Evolutionary conservation across 805 yeast genomes (phyloP).

Genomic region (Starmerella floricola): DNA sequence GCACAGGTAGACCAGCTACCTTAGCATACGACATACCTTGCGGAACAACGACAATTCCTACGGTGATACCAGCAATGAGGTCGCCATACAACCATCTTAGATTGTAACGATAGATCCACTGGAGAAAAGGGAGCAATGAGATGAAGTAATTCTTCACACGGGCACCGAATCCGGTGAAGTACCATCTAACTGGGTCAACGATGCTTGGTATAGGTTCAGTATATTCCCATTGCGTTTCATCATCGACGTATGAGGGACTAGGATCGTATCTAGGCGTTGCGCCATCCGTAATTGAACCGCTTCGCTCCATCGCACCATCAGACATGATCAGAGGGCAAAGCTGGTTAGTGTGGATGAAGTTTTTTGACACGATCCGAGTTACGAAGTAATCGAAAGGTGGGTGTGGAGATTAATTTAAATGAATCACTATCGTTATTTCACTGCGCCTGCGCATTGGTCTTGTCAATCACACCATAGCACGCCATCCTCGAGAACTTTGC

Average conservation of each 20-base stretch:
- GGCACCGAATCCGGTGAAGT: constrained; percentile 8
- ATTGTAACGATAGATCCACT: constrained; percentile 83
- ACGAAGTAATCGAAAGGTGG: too few relatives aligned
- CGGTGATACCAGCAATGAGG: constrained; percentile 83
- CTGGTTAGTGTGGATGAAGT: too few relatives aligned
- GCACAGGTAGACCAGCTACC: constrained; percentile 66
- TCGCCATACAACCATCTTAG: constrained; percentile 68
- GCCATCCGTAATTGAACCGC: too few relatives aligned
- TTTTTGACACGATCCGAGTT: too few relatives aligned
- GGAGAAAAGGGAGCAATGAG: constrained; percentile 64
- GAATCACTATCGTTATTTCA: too few relatives aligned
- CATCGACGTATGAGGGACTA: constrained; percentile 2
- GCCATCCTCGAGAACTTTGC: background rate
- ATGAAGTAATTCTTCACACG: constrained; percentile 37
- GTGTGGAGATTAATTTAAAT: too few relatives aligned
- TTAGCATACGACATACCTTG: constrained; percentile 93
- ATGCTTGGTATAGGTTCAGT: constrained; percentile 15
- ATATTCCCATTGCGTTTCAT: constrained; percentile 14
- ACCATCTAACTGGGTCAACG: constrained; percentile 16
- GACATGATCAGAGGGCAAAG: too few relatives aligned
- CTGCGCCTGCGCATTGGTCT: background rate
- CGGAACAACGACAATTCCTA: constrained; percentile 85
- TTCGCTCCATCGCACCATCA: too few relatives aligned
- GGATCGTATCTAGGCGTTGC: constrained; percentile 2
- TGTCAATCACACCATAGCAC: constrained; percentile 13